phyloP scores from a whole-genome alignment of 345 rosid species.

The Gossypium turneri region DNA sequence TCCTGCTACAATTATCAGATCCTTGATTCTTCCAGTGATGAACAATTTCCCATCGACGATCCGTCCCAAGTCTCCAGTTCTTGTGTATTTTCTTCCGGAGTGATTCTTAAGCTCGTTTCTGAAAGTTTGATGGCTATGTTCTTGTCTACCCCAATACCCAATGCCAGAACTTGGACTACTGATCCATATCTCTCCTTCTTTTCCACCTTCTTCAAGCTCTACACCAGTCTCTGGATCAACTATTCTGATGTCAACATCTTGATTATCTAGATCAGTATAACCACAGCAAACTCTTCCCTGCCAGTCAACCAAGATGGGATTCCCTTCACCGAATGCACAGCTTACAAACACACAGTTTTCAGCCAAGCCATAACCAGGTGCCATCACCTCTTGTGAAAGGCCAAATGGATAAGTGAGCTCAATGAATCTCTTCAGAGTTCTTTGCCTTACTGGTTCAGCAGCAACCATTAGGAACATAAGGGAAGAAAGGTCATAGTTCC shows the following conservation, averaged over 20 bases:
- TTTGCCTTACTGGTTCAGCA: conserved; percentile 67
- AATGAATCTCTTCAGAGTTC: conserved; percentile 46
- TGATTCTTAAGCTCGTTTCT: conserved; percentile 36
- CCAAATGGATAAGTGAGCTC: conserved; percentile 53
- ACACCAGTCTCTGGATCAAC: conserved; percentile 39
- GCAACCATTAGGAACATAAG: conserved; percentile 67
- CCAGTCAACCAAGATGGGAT: conserved; percentile 60
- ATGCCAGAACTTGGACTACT: conserved; percentile 62
- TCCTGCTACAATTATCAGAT: conserved; percentile 65
- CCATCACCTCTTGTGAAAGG: conserved; percentile 60
- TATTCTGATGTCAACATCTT: conserved; percentile 52
- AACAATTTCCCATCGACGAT: conserved; percentile 49
- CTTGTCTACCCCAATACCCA: conserved; percentile 69
- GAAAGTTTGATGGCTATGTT: conserved; percentile 45
- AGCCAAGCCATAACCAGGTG: conserved; percentile 75
- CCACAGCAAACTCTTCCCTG: conserved; percentile 67
- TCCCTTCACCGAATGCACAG: conserved; percentile 59
- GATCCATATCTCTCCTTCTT: conserved; percentile 72
- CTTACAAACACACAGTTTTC: conserved; percentile 72
- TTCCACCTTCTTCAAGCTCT: conserved; percentile 41
- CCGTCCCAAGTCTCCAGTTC: conserved; percentile 65
- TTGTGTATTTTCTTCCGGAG: conserved; percentile 44
- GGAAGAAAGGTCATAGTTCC: conserved; percentile 55
- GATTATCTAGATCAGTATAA: conserved; percentile 33
- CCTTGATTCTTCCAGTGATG: conserved; percentile 75